A percentile compares a stretch with the other conserved stretches of the same genome.
Evolutionary conservation across 495 filamentous ascomycete genomes (phyloP).

Genomic region (Glarea lozoyensis): DNA sequence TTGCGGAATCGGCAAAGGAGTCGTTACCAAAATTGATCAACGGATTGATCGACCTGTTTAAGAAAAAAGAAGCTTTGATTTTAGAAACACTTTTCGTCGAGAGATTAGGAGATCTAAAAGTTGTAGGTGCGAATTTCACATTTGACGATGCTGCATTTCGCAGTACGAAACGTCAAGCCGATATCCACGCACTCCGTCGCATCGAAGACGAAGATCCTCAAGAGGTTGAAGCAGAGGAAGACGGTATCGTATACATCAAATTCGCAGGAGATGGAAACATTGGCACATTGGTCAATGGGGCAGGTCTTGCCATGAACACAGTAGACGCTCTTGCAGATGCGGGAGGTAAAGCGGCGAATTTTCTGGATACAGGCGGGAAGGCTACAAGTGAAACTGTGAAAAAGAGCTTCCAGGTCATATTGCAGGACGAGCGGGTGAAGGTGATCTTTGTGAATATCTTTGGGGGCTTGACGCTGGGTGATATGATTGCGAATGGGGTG

Average conservation of each 20-base stretch:
- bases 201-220: constrained; percentile 39
- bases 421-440: constrained; percentile 61
- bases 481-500: constrained; percentile 84
- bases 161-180: constrained; percentile 52
- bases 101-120: constrained; percentile 31
- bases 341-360: constrained; percentile 64
- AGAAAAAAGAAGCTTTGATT: constrained; percentile 57
- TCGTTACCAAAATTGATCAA: constrained; percentile 40
- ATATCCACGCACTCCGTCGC: constrained; percentile 51
- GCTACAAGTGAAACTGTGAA: constrained; percentile 80
- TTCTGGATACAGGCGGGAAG: constrained; percentile 86
- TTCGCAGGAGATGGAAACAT: constrained; percentile 21
- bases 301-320: constrained; percentile 89
- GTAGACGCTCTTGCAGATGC: constrained; percentile 64
- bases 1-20: constrained; percentile 31
- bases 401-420: constrained; percentile 61
- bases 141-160: constrained; percentile 77
- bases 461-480: constrained; percentile 71
- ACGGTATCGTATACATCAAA: constrained; percentile 46
- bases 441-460: constrained; percentile 86
- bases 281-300: constrained; percentile 51
- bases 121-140: constrained; percentile 46
- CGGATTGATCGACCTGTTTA: constrained; percentile 51
- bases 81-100: constrained; percentile 41
- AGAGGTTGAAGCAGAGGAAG: constrained; percentile 57